Base-by-base conservation (phyloP, 306 rosid genomes). In the Vigna radiata region DNA sequence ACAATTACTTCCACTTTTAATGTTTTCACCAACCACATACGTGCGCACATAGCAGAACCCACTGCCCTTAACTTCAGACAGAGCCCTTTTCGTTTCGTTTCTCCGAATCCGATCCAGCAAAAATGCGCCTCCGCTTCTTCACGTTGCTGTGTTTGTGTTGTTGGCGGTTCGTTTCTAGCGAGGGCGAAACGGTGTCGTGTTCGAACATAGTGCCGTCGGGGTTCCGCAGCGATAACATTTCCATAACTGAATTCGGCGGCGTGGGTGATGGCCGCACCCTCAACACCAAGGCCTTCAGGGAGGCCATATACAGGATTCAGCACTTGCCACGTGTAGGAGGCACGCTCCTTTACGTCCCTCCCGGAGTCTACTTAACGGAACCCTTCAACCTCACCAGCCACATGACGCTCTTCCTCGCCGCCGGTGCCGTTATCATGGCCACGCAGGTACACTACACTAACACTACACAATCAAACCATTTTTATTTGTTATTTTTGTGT, bases 361-460 rank as follows among this genome's bases (percentile, higher is more conserved):
- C 94, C 1, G 97, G 98, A 49, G 96, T 88, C 0, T 94, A 85
- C 88, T 75, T 91, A 80, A 90, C 98, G 0, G 94, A 77, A 31
- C 89, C 88, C 81, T 91, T 94, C 61, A 91, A 91, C 43, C 96
- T 94, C 83, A 91, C 98, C 3, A 90, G 91, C 77, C 89, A 84
- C 74, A 87, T 93, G 88, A 91, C 98, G 29, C 98, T 93, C 4
- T 83, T 86, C 60, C 88, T 93, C 61, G 91, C 98, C 46, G 73
- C 81, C 50, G 98, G 91, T 31, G 97, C 98, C 48, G 90, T 93
- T 53, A 89, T 91, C 83, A 88, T 50, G 84, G 97, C 98, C 55
- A 85, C 89, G 4, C 84, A 83, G 98, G 98, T 93, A 68, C 48
- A 19, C 31, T 0, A 17, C 46, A 9, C 3, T 25, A 21, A 25